These are phyloP conservation scores for Thielaviopsis euricoi DNA, from an alignment of 2,329 filamentous ascomycete species.

Conservation along the genomic window DNA sequence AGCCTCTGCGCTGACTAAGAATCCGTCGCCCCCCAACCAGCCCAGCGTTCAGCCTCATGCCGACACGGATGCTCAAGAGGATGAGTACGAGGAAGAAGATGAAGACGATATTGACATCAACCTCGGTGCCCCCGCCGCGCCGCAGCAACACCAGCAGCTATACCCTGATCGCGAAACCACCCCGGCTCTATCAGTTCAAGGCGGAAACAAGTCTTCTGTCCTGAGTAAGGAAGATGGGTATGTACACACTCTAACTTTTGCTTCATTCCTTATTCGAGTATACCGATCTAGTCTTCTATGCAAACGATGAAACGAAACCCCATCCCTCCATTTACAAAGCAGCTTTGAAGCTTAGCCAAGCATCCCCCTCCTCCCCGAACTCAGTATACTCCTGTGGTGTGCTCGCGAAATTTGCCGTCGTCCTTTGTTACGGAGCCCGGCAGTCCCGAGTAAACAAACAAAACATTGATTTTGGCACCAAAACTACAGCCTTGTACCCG, in stretches of 20 bases:
- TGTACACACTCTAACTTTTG: conserved; percentile 15
- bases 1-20: not conserved
- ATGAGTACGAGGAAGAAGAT: conserved; percentile 30
- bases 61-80: conserved; percentile 23
- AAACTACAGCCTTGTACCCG: not conserved
- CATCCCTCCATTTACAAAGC: not conserved
- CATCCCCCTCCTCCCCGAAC: no score
- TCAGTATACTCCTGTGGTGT: no score
- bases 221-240: conserved; percentile 26
- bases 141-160: conserved; percentile 15
- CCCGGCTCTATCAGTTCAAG: conserved; percentile 16
- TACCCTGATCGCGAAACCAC: conserved; percentile 19
- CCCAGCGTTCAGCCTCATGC: not conserved
- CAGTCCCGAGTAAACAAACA: no score
- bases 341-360: not conserved
- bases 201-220: conserved; percentile 40
- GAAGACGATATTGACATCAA: conserved; percentile 44
- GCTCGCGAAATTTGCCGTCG: no score
- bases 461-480: no score
- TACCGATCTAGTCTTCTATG: not conserved
- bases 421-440: no score
- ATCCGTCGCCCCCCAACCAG: not conserved
- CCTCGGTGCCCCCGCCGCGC: conserved; percentile 24
- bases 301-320: not conserved
- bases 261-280: not conserved